Base-by-base conservation (phyloP, 176 grass and related monocot species). In the Phoenix roebelenii region DNA sequence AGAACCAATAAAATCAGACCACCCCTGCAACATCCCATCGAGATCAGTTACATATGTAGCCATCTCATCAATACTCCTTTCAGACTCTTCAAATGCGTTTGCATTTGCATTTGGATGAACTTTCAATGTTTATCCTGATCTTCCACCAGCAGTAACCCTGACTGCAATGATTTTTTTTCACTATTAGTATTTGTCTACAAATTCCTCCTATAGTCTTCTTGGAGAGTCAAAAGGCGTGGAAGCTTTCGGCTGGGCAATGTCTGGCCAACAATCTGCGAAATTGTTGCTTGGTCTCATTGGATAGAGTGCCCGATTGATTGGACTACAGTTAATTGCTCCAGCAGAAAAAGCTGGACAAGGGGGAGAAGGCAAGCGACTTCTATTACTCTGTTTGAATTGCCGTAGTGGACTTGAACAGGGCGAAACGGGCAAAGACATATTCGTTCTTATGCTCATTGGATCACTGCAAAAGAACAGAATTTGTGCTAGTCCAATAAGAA, bases 291-390 rank as follows among this genome's bases (percentile, higher is more conserved):
- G 51, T 54, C 83, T 72, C 1, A 15, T 76, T 17, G 84, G 81
- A 60, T 88, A 97, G n/a, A 85, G 80, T 12, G 81, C 49, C 20
- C 63, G 51, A 71, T 91, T 97, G 78, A 91, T 82, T 64, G 84
- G 81, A 52, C 87, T 88, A 58, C 85, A 88, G 82, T 82, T 91
- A 19, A 76, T 71, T 80, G 87, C 92, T 77, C 80, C 83, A 18
- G 87, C 83, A 61, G 86, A 96, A 69, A 79, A 96, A 15, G 83
- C 80, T 58, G 87, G 81, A 70, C 91, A 84, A 77, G 92, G 87
- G 23, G 87, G 87, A 10, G 92, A 97, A 6, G 87, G 87, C 60
- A 97, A 64, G 67, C 92, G 91, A 69, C 87, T 97, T 54, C 87
- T 63, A 50, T 97, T 97, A 12, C 72, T 52, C 59, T 85, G 86